phyloP scores from a whole-genome alignment of 805 yeast genomes.

The Pichia heedii region DNA sequence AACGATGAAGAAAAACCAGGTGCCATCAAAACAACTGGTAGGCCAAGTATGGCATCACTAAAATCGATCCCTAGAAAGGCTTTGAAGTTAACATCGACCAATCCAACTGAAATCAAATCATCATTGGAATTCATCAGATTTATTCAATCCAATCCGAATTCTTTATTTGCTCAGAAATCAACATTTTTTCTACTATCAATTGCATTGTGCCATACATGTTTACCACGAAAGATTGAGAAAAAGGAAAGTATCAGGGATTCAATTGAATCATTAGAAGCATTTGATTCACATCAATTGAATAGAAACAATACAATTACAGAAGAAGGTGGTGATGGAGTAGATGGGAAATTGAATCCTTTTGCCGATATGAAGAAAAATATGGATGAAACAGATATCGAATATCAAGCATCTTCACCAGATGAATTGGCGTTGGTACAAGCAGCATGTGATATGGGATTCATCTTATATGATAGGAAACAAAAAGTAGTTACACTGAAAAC shows the following conservation, averaged over 20 bases:
- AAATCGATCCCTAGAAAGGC: conserved; percentile 1
- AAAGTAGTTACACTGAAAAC: conserved; percentile 57
- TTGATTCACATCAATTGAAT: neutral
- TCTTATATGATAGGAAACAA: conserved; percentile 63
- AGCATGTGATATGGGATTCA: conserved; percentile 89
- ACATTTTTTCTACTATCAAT: conserved; percentile 71
- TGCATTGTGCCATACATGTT: conserved; percentile 84
- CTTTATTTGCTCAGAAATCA: conserved; percentile 61
- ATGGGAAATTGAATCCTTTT: conserved; percentile 3
- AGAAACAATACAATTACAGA: neutral
- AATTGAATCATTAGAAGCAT: conserved; percentile 18
- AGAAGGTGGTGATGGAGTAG: neutral
- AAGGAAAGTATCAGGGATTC: conserved; percentile 8
- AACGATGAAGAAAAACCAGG: conserved; percentile 13
- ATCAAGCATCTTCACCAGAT: conserved; percentile 95
- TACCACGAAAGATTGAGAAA: conserved; percentile 45
- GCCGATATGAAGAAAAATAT: conserved; percentile 13
- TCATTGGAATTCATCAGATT: conserved; percentile 61
- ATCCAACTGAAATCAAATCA: conserved; percentile 35
- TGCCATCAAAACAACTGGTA: conserved; percentile 31
- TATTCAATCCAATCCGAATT: conserved; percentile 62
- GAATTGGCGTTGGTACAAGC: conserved; percentile 91
- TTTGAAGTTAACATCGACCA: conserved; percentile 13
- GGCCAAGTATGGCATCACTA: conserved; percentile 51
- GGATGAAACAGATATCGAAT: conserved; percentile 47